Evolutionary conservation across 441 rosid genomes (phyloP), one percentile per base, ranked within the genome.

Genomic region (Euphorbia corollata): DNA sequence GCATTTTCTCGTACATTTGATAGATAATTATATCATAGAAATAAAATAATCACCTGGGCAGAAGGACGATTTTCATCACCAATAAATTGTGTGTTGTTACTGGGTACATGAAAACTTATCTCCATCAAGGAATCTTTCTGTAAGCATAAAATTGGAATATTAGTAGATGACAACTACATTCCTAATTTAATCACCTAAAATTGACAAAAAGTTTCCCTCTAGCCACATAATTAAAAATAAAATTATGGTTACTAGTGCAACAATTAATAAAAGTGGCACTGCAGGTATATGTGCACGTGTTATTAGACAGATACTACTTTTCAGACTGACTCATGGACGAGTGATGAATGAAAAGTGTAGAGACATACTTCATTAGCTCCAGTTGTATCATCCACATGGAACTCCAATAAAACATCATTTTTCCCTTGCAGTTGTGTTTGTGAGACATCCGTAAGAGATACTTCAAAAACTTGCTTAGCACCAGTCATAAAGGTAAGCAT

Each of bases 111-210:
- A 75, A 94, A 94, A 82, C 96, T 87, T 69, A 91, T 84, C 83
- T 94, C 97, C 99, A 89, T 94, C 84, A 94, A 27, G 7, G 97
- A 89, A 77, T 94, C 99, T 82, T 94, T 94, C 97, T 93, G 88
- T 27, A 74, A 64, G 63, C 57, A 38, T 39, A 27, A 36, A 36
- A 69, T 19, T 6, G 58, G 32, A 4, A 56, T 0, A 41, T 61
- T 24, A 68, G 36, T 34, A 61, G 43, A 56, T 16, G 15, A 50
- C 6, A 69, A 20, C 30, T 16, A 9, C 48, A 2, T 16, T 39
- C 30, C 38, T 32, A 45, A 65, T 58, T 50, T 41, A 48, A 5
- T 27, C 1, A 27, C 32, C 32, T 27, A 30, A 34, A 70, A 63
- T 11, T n/a, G 38, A 45, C 5, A 36, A 36, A 36, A 5, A 36